A percentile compares a stretch with the other conserved stretches of the same genome.
phyloP scores from a whole-genome alignment of 1,284 basidiomycete genomes.

The Ustilago curta region DNA sequence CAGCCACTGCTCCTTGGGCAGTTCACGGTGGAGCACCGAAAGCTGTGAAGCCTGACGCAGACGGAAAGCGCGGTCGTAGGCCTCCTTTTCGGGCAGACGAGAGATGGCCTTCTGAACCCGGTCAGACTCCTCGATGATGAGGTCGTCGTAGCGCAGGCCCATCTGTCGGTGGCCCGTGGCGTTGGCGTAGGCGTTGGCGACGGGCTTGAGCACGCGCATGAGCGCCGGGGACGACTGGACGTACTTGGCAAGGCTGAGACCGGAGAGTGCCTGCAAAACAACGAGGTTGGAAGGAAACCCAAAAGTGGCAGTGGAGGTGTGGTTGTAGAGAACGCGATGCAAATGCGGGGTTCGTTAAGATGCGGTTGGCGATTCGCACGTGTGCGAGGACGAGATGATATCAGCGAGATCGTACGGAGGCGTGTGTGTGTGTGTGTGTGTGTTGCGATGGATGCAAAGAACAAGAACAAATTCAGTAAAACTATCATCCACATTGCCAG shows the following conservation, averaged over 20 bases:
- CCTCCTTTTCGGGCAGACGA: conserved; percentile 82
- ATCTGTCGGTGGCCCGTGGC: conserved; percentile 86
- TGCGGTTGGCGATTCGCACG: not conserved
- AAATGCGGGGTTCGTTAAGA: not conserved
- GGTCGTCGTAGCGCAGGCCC: conserved; percentile 94
- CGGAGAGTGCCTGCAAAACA: conserved; percentile 39
- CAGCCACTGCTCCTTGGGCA: conserved; percentile 88
- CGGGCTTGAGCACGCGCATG: conserved; percentile 78
- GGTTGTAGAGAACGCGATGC: conserved; percentile 1
- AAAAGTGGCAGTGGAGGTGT: not conserved
- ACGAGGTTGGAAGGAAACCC: not conserved
- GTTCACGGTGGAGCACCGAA: conserved; percentile 82
- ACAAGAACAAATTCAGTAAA: not conserved
- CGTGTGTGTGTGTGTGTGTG: not conserved
- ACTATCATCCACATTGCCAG: not conserved
- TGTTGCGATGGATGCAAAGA: not conserved
- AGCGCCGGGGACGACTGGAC: conserved; percentile 80
- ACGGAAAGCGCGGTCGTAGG: conserved; percentile 92
- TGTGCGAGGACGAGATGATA: not conserved
- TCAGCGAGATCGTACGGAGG: not conserved
- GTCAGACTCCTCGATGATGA: conserved; percentile 86
- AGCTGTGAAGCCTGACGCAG: conserved; percentile 85
- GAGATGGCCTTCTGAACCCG: conserved; percentile 82
- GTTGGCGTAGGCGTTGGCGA: conserved; percentile 87
- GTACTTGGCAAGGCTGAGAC: conserved; percentile 79